Evolutionary conservation across 2,329 filamentous ascomycete genomes (phyloP).

Genomic region (Grosmannia huntii): DNA sequence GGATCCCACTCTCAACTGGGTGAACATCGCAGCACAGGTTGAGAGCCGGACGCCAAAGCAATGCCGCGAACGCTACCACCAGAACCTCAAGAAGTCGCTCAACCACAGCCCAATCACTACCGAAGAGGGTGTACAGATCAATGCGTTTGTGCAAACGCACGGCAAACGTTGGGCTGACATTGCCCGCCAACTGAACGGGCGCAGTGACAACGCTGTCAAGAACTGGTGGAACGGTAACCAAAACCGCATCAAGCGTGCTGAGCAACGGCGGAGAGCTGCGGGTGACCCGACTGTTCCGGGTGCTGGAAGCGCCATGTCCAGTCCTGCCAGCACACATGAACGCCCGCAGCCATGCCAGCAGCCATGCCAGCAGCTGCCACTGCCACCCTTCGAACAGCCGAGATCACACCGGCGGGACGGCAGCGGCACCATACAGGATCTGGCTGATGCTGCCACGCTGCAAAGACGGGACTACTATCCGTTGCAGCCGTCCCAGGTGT

Average conservation of each 20-base stretch:
- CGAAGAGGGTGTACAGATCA: slow-evolving; percentile 61
- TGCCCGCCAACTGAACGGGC: slow-evolving; percentile 64
- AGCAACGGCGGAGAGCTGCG: slow-evolving; percentile 17
- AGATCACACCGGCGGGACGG: neutral
- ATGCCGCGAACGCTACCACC: slow-evolving; percentile 86
- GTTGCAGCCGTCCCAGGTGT: neutral
- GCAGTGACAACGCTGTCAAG: slow-evolving; percentile 92
- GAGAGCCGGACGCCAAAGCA: slow-evolving; percentile 79
- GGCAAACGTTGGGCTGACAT: slow-evolving; percentile 93
- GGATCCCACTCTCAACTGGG: slow-evolving; percentile 74
- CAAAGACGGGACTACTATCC: neutral
- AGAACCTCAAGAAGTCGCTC: slow-evolving; percentile 71
- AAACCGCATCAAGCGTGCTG: slow-evolving; percentile 56
- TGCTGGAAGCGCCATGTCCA: neutral
- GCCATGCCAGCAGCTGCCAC: neutral
- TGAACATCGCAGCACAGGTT: slow-evolving; percentile 66
- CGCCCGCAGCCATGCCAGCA: neutral
- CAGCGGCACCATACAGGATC: slow-evolving; percentile 1
- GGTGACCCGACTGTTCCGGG: neutral
- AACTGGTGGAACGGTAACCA: slow-evolving; percentile 96
- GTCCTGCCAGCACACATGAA: too few species aligned
- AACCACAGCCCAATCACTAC: slow-evolving; percentile 62
- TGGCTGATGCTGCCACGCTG: neutral
- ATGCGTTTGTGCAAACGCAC: slow-evolving; percentile 61
- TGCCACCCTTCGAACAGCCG: slow-evolving; percentile 5